Conservation (phyloP, 345 rosid species). For the Raphanus raphanistrum region DNA sequence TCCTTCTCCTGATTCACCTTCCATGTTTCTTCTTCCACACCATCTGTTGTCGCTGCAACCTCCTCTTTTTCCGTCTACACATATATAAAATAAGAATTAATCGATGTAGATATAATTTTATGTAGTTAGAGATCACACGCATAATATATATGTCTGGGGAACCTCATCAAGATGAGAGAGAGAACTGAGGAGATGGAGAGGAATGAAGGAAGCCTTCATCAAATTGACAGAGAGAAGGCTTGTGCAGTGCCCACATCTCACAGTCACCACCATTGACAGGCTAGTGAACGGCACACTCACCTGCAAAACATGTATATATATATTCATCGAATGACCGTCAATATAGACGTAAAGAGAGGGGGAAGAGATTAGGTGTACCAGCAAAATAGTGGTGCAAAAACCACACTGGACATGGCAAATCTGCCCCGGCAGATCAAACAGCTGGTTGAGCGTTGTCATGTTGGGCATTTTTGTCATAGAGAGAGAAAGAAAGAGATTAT, state of each 20-base stretch:
- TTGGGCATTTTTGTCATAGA: conserved; percentile 22
- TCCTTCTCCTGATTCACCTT: conserved; percentile 34
- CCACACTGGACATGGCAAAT: conserved; percentile 95
- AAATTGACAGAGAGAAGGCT: conserved; percentile 91
- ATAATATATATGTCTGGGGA: neutral
- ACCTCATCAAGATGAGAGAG: conserved; percentile 55
- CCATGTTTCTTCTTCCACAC: conserved; percentile 38
- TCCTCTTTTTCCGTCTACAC: conserved; percentile 50
- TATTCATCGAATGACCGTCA: neutral
- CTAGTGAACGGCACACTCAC: conserved; percentile 91
- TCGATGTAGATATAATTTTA: neutral
- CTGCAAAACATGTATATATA: conserved; percentile 42
- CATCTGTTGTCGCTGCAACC: conserved; percentile 31
- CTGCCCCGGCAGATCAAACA: conserved; percentile 85
- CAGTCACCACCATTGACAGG: conserved; percentile 84
- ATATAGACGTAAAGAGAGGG: neutral
- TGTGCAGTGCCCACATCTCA: conserved; percentile 94
- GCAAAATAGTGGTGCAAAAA: conserved; percentile 84
- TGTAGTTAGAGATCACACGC: neutral
- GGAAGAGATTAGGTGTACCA: conserved; percentile 46
- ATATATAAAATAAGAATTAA: neutral
- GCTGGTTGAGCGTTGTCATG: conserved; percentile 63
- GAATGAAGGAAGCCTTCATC: conserved; percentile 80
- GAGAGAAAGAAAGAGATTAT: conserved; percentile 17
- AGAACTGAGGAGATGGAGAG: conserved; percentile 75